Percentiles rank a stretch among this genome's conserved stretches.
phyloP scores from a whole-genome alignment of 2,329 filamentous ascomycete species.

The Cordyceps tenuipes region DNA sequence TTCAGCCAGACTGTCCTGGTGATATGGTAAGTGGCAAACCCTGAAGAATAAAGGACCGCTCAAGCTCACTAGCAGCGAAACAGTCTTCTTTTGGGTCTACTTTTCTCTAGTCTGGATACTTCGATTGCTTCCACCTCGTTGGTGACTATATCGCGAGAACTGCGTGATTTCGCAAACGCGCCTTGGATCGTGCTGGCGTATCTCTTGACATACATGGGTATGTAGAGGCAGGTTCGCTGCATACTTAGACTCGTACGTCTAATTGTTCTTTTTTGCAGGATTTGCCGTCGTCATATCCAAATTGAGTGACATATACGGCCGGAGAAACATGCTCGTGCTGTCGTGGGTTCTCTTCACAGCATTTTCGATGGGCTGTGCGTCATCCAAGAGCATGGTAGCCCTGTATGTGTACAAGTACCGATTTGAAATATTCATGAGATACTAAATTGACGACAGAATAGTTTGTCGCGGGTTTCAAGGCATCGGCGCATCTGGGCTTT shows the following conservation, averaged over 20 bases:
- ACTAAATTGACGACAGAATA: constrained; percentile 35
- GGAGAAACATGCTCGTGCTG: constrained; percentile 38
- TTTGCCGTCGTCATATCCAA: constrained; percentile 51
- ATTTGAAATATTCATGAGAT: not conserved
- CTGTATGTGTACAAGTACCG: constrained; percentile 32
- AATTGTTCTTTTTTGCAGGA: constrained; percentile 24
- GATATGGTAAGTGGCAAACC: constrained; percentile 12
- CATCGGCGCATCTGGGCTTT: constrained; percentile 53
- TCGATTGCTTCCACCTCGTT: constrained; percentile 52
- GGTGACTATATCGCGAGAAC: constrained; percentile 45
- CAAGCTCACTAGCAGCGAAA: not conserved
- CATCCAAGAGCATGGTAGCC: constrained; percentile 40
- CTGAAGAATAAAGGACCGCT: not conserved
- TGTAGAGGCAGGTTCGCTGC: constrained; percentile 7
- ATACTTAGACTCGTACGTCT: not conserved
- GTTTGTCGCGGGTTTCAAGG: constrained; percentile 51
- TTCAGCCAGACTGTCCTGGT: constrained; percentile 12
- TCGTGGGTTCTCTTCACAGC: constrained; percentile 48
- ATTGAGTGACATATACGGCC: constrained; percentile 51
- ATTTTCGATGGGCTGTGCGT: constrained; percentile 47
- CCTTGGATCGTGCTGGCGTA: constrained; percentile 50
- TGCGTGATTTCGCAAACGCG: constrained; percentile 41
- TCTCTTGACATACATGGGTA: constrained; percentile 48
- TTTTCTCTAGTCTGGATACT: constrained; percentile 50
- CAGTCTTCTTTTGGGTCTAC: constrained; percentile 43